Base-by-base conservation (phyloP, 2,329 filamentous ascomycete species). In the Didymella lethalis region DNA sequence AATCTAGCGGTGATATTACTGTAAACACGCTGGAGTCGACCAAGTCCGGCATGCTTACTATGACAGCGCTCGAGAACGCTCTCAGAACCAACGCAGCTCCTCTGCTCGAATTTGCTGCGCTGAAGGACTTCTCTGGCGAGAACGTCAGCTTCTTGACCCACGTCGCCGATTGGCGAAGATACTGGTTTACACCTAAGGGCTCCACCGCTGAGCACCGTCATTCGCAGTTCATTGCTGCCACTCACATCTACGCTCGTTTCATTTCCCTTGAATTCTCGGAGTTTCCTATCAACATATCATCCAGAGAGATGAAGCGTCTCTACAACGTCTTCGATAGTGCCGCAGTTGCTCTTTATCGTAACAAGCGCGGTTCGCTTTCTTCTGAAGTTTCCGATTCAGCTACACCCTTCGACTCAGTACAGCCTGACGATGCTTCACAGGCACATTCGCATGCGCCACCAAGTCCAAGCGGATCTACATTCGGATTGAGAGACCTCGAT, bases 141-240 rank as follows among this genome's bases (percentile, higher is more conserved):
- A 76, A 75, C 31, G 65, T 76, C 34, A 74, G 72, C 61, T 76
- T 76, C 50, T 67, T 76, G 5, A 75, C 68, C 2, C 66, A 74
- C 25, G 57, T 76, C 43, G 64, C 66, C 16, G 67, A 74, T n/a
- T 76, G 74, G 74, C 70, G 67, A 49, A 61, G 64, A n/a, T 61
- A 62, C 48, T 76, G 74, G 74, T 64, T 71, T 41, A 55, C 63
- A 16, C 58, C 67, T 7, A 66, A 66, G 34, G 29, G 58, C 0
- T 65, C 66, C 12, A 69, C 58, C 0, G 54, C 63, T 8, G 65
- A 71, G 10, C 69, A 74, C 43, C 68, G 59, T 7, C 68, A 64
- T 43, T 56, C 61, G 28, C 71, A 75, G 45, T 76, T 74, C 54
- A 55, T 73, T 7, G 63, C 65, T 14, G 73, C 73, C 8, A 64